Percentiles rank a stretch among this genome's conserved stretches.
Evolutionary conservation across 371 early-diverging fungal species (phyloP).

Genomic region (Rhizopus arrhizus): DNA sequence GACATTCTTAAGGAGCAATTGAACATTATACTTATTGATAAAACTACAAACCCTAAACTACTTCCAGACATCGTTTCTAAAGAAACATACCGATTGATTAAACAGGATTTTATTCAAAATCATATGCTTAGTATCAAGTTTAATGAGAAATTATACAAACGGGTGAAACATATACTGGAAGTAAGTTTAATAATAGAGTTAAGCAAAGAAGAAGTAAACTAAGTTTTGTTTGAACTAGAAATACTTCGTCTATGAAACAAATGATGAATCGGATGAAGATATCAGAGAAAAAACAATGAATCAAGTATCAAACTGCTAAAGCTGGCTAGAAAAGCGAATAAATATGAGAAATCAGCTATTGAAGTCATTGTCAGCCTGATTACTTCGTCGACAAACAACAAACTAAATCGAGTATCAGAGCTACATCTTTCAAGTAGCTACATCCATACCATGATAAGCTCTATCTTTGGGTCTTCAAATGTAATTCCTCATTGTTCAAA

Average conservation of each 20-base stretch:
- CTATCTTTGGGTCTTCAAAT: constrained; percentile 7
- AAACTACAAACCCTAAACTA: neutral
- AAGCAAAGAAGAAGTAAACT: neutral
- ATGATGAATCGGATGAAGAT: neutral
- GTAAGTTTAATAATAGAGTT: neutral
- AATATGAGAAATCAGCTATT: constrained; percentile 5
- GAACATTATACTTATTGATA: constrained; percentile 1
- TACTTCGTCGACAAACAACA: constrained; percentile 3
- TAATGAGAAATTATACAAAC: neutral
- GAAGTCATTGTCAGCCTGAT: constrained; percentile 13
- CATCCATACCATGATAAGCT: constrained; percentile 10
- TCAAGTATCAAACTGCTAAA: neutral
- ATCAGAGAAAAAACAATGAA: constrained; percentile 1
- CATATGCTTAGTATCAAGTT: neutral
- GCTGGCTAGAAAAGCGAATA: constrained; percentile 1
- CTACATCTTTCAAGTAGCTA: constrained; percentile 10
- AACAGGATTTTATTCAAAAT: neutral
- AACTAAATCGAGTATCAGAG: constrained; percentile 1
- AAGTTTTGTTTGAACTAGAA: neutral
- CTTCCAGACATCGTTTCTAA: neutral
- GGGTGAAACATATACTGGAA: neutral
- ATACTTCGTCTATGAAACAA: neutral
- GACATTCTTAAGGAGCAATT: too few species aligned
- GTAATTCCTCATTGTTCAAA: constrained; percentile 13
- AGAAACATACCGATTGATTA: constrained; percentile 1